Evolutionary conservation across 768 basidiomycete genomes (phyloP).

Genomic region (Termitomyces sp.): DNA sequence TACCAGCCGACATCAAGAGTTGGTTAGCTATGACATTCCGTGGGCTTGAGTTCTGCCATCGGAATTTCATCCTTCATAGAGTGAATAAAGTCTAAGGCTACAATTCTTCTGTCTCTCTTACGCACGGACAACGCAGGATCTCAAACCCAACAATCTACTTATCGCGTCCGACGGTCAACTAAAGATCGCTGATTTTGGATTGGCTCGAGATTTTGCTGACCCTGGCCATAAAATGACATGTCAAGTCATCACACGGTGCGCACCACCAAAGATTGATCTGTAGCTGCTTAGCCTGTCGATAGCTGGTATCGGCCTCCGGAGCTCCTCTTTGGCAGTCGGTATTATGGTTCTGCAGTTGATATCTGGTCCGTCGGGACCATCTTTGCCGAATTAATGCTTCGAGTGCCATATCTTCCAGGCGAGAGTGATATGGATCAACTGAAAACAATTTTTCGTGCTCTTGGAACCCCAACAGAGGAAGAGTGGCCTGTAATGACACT

Average conservation of each 20-base stretch:
- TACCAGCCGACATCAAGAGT: constrained; percentile 94
- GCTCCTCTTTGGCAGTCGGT: constrained; percentile 83
- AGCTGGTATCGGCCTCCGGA: constrained; percentile 99
- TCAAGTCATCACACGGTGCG: constrained; percentile 94
- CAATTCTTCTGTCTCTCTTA: not conserved
- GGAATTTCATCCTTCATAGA: constrained; percentile 90
- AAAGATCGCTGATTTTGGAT: constrained; percentile 98
- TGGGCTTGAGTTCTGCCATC: constrained; percentile 97
- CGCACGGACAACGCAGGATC: constrained; percentile 51
- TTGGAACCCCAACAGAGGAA: constrained; percentile 94
- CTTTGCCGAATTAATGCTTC: constrained; percentile 94
- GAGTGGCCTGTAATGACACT: constrained; percentile 83
- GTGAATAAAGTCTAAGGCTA: constrained; percentile 36
- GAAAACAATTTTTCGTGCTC: constrained; percentile 88
- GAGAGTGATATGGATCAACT: constrained; percentile 97
- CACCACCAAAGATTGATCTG: constrained; percentile 3
- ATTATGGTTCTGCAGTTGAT: constrained; percentile 90
- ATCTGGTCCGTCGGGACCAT: constrained; percentile 98
- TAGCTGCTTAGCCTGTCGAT: constrained; percentile 1
- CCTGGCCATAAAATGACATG: constrained; percentile 96
- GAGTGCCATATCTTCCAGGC: constrained; percentile 92
- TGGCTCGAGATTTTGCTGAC: constrained; percentile 94
- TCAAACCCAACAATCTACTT: constrained; percentile 98
- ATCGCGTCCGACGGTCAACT: constrained; percentile 87
- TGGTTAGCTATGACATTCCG: constrained; percentile 99